Conservation (phyloP, 805 yeast genomes). For the Metschnikowia colocasiae region DNA sequence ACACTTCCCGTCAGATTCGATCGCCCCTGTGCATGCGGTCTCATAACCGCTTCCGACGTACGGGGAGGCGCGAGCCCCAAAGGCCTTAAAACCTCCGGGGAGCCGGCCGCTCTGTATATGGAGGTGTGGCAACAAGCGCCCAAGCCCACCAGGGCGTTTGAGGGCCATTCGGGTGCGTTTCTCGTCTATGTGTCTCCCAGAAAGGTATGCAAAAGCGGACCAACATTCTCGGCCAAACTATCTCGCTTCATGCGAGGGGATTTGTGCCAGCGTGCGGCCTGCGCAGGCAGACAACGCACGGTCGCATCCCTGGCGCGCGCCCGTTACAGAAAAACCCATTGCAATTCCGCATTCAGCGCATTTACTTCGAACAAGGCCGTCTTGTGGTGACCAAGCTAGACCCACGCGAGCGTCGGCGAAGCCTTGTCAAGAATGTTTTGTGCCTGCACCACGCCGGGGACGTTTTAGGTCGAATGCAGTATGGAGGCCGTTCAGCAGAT, state of each 20-base stretch:
- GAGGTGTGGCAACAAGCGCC: too few species aligned
- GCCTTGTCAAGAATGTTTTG: not conserved
- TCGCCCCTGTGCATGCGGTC: not conserved
- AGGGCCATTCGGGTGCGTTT: not conserved
- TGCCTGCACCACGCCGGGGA: not conserved
- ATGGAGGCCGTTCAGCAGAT: too few species aligned
- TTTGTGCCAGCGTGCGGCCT: slow-evolving; percentile 1
- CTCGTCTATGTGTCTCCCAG: not conserved
- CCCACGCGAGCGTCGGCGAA: not conserved
- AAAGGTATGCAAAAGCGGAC: not conserved
- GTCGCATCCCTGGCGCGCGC: slow-evolving; percentile 1
- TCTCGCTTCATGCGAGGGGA: slow-evolving; percentile 4
- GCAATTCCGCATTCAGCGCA: slow-evolving; percentile 1
- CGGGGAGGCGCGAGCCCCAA: not conserved
- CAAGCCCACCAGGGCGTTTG: too few species aligned
- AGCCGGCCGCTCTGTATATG: not conserved
- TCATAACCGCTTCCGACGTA: not conserved
- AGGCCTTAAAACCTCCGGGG: not conserved
- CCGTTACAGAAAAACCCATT: slow-evolving; percentile 1
- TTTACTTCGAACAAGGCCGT: not conserved
- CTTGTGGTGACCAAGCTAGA: not conserved
- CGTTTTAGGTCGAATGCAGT: too few species aligned
- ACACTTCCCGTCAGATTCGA: not conserved
- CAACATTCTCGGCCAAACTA: not conserved
- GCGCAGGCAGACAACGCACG: slow-evolving; percentile 2